phyloP scores from a whole-genome alignment of 192 early-diverging fungal species.

The Coemansia sp. region DNA sequence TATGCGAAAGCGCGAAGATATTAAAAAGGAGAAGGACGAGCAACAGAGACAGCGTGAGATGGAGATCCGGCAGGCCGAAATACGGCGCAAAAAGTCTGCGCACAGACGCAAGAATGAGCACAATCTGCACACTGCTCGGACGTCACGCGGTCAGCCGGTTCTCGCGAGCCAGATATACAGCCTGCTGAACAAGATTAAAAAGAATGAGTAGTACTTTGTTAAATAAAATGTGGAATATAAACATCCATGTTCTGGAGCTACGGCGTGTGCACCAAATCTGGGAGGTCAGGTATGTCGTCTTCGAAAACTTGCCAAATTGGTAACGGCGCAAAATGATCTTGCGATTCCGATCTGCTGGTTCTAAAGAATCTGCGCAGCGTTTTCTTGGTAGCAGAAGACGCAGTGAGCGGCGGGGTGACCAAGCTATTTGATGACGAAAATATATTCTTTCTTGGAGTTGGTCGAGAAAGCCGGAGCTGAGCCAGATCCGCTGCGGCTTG shows the following conservation, averaged over 20 bases:
- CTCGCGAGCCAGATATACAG: slow-evolving; percentile 37
- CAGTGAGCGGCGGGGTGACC: too few species aligned
- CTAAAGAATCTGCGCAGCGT: neutral
- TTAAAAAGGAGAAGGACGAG: slow-evolving; percentile 13
- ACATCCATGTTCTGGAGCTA: neutral
- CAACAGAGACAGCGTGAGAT: slow-evolving; percentile 18
- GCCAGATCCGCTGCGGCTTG: slow-evolving; percentile 4
- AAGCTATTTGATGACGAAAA: neutral
- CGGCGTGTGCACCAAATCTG: neutral
- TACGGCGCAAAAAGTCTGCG: slow-evolving; percentile 20
- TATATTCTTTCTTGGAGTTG: neutral
- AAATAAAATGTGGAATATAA: neutral
- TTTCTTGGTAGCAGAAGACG: neutral
- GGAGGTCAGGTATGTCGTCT: slow-evolving; percentile 21
- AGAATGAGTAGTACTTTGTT: slow-evolving; percentile 2
- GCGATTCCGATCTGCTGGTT: neutral
- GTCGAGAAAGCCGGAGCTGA: neutral
- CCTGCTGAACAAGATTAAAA: slow-evolving; percentile 36
- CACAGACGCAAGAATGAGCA: slow-evolving; percentile 36
- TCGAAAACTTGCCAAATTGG: slow-evolving; percentile 25
- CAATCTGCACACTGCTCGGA: slow-evolving; percentile 32
- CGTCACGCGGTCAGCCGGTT: slow-evolving; percentile 39
- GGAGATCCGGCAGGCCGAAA: slow-evolving; percentile 21
- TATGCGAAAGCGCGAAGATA: slow-evolving; percentile 26
- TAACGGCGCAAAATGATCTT: neutral